phyloP scores from a whole-genome alignment of 208 protist species.

The Spongospora subterranea region DNA sequence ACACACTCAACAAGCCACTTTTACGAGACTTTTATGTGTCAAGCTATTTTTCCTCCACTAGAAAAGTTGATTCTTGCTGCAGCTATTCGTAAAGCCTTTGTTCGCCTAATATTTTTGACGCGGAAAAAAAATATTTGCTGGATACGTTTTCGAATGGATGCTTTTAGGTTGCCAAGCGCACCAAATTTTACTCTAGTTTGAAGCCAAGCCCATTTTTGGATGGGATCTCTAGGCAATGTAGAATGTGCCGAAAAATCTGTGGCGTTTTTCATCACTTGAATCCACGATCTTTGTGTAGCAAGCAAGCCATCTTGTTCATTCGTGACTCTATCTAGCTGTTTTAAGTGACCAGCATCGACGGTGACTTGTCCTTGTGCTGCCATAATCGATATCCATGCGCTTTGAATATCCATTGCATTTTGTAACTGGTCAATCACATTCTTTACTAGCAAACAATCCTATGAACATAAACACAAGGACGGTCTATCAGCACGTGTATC shows the following conservation, averaged over 20 bases:
- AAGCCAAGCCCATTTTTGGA: background rate
- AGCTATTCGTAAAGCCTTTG: background rate
- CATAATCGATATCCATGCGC: background rate
- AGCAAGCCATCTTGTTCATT: slow-evolving; percentile 1
- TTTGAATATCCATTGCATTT: slow-evolving; percentile 7
- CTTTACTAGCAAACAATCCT: background rate
- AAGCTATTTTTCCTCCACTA: background rate
- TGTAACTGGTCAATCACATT: background rate
- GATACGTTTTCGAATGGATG: slow-evolving; percentile 7
- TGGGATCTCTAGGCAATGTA: background rate
- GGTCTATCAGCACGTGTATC: background rate
- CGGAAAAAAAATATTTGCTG: slow-evolving; percentile 46
- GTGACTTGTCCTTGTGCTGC: background rate
- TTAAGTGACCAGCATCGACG: background rate
- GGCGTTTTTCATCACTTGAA: slow-evolving; percentile 17
- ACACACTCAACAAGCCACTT: too few relatives aligned
- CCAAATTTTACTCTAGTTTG: slow-evolving; percentile 38
- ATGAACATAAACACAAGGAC: background rate
- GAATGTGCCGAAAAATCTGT: background rate
- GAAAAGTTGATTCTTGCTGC: background rate
- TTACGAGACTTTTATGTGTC: too few relatives aligned
- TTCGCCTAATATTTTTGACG: slow-evolving; percentile 25
- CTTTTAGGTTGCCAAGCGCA: background rate
- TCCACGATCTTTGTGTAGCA: background rate
- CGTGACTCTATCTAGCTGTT: background rate